Conservation (phyloP, 345 rosid species). For the Brassica juncea region DNA sequence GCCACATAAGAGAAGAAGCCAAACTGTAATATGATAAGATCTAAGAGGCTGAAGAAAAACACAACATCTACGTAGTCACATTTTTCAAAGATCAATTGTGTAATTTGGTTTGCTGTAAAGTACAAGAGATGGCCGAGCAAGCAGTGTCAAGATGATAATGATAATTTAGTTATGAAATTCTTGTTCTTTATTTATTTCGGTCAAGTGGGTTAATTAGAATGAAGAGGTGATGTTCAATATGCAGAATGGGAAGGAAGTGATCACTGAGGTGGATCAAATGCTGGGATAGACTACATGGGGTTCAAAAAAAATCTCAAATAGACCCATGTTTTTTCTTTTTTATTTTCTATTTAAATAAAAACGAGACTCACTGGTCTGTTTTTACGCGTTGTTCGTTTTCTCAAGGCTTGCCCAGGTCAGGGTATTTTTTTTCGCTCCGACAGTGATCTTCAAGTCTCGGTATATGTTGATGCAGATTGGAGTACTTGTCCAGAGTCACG, state of each 20-base stretch:
- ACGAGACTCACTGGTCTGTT: not conserved
- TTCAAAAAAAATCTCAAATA: too few relatives aligned
- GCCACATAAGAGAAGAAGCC: conserved; percentile 11
- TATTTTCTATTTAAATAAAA: too few relatives aligned
- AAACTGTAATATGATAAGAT: not conserved
- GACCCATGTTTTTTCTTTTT: too few relatives aligned
- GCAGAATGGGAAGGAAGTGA: conserved; percentile 54
- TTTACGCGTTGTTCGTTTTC: not conserved
- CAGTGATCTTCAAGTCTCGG: not conserved
- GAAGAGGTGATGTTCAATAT: conserved; percentile 62
- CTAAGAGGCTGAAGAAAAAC: not conserved
- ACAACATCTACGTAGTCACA: not conserved
- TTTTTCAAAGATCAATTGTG: conserved; percentile 1
- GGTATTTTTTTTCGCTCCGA: not conserved
- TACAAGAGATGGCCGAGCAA: not conserved
- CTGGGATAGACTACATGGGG: too few relatives aligned
- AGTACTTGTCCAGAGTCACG: not conserved
- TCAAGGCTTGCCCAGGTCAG: not conserved
- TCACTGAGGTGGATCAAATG: conserved; percentile 15
- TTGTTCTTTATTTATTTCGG: not conserved
- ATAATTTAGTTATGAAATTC: not conserved
- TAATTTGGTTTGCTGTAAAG: not conserved
- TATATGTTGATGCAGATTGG: not conserved
- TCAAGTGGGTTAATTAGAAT: not conserved
- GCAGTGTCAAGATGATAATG: not conserved